phyloP scores from a whole-genome alignment of 1,284 basidiomycete species.

The Coriolopsis trogii region DNA sequence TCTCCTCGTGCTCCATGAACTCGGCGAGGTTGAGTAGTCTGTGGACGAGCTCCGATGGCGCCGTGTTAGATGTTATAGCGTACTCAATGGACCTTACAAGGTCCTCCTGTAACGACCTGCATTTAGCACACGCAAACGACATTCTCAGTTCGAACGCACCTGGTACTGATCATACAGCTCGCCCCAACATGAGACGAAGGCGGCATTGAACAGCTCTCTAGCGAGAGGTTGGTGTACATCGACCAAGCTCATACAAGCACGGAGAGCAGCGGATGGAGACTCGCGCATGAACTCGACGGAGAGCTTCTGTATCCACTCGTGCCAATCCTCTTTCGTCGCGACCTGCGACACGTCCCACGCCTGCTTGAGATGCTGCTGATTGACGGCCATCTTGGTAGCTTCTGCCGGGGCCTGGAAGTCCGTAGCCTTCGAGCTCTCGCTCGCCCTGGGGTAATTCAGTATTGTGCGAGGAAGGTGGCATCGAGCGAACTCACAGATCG shows the following conservation, averaged over 20 bases:
- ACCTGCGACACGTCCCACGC: conserved; percentile 94
- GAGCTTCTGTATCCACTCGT: conserved; percentile 93
- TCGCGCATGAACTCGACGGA: conserved; percentile 98
- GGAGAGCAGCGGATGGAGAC: conserved; percentile 95
- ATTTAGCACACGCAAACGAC: neutral
- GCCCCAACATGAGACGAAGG: conserved; percentile 97
- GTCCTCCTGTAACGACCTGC: conserved; percentile 68
- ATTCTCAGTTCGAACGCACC: conserved; percentile 41
- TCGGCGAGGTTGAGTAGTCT: conserved; percentile 95
- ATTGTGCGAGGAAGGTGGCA: neutral
- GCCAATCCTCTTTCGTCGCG: conserved; percentile 88
- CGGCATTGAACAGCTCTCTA: conserved; percentile 96
- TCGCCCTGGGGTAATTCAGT: conserved; percentile 40
- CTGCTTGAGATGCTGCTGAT: conserved; percentile 97
- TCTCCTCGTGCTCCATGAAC: conserved; percentile 99
- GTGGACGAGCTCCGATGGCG: conserved; percentile 93
- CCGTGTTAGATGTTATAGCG: conserved; percentile 81
- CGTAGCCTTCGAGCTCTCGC: conserved; percentile 61
- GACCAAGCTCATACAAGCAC: conserved; percentile 94
- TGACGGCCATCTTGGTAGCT: conserved; percentile 89
- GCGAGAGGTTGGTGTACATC: conserved; percentile 92
- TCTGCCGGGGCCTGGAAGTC: conserved; percentile 82
- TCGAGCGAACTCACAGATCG: conserved; percentile 37
- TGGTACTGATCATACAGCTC: conserved; percentile 97
- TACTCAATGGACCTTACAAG: conserved; percentile 89